Evolutionary conservation across 1,284 basidiomycete genomes (phyloP).

Genomic region (Fomitopsis schrenkii): DNA sequence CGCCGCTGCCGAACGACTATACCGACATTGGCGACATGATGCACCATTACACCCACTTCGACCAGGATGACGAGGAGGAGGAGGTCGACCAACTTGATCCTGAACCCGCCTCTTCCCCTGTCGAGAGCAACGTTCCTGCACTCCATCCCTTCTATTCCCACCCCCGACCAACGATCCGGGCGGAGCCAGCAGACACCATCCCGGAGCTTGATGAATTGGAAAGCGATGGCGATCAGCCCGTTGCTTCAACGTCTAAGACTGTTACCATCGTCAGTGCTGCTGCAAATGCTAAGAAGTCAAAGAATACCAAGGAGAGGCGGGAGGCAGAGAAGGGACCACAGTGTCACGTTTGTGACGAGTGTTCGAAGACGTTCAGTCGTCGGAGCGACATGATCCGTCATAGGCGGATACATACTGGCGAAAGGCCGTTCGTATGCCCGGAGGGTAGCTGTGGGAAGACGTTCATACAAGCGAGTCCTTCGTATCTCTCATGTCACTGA

Average conservation of each 20-base stretch:
- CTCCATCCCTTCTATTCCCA: slow-evolving; percentile 19
- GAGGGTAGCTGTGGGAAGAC: slow-evolving; percentile 76
- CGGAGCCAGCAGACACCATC: background rate
- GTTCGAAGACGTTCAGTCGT: slow-evolving; percentile 71
- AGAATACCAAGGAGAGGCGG: slow-evolving; percentile 18
- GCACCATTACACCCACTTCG: slow-evolving; percentile 67
- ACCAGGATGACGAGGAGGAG: slow-evolving; percentile 43
- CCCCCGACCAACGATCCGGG: slow-evolving; percentile 6
- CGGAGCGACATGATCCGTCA: slow-evolving; percentile 76
- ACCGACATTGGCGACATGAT: slow-evolving; percentile 73
- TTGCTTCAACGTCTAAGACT: slow-evolving; percentile 45
- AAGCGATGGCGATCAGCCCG: slow-evolving; percentile 27
- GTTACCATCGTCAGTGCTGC: slow-evolving; percentile 15
- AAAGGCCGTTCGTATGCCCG: slow-evolving; percentile 75
- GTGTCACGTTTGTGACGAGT: slow-evolving; percentile 54
- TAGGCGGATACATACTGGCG: slow-evolving; percentile 86
- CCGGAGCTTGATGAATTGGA: slow-evolving; percentile 3
- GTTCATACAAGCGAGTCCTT: slow-evolving; percentile 69
- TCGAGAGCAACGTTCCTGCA: background rate
- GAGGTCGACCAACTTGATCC: slow-evolving; percentile 21
- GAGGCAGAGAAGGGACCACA: slow-evolving; percentile 26
- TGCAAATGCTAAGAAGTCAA: slow-evolving; percentile 8
- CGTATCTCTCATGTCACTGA: background rate
- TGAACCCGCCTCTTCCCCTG: slow-evolving; percentile 8
- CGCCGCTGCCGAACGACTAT: slow-evolving; percentile 48